A percentile compares a stretch with the other conserved stretches of the same genome.
Evolutionary conservation across 805 yeast genomes (phyloP).

Genomic region (Clavispora fructus): DNA sequence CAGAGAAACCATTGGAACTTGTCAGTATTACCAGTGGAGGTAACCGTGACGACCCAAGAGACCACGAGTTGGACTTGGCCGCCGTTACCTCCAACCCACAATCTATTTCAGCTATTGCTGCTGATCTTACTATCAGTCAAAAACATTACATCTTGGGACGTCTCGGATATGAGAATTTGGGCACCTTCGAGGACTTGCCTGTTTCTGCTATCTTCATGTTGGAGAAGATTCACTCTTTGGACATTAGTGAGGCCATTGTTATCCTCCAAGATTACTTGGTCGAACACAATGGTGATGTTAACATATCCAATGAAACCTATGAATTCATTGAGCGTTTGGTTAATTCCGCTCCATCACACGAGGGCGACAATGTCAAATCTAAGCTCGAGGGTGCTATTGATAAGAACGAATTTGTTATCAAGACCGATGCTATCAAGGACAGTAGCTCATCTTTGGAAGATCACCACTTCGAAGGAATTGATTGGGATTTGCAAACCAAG

Average conservation of each 20-base stretch:
- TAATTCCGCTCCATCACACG: not conserved
- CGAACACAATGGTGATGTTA: constrained; percentile 44
- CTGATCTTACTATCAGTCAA: constrained; percentile 19
- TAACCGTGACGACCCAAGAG: constrained; percentile 2
- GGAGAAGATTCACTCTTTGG: constrained; percentile 31
- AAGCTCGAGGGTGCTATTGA: not conserved
- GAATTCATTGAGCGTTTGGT: constrained; percentile 23
- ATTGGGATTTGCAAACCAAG: constrained; percentile 30
- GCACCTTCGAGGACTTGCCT: constrained; percentile 28
- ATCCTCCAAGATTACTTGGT: constrained; percentile 35
- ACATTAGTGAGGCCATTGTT: constrained; percentile 34
- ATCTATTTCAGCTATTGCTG: constrained; percentile 23
- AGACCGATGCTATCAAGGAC: not conserved
- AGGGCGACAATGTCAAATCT: not conserved
- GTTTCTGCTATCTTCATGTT: constrained; percentile 32
- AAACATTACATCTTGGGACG: constrained; percentile 25
- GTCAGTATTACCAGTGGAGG: not conserved
- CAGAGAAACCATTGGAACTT: not conserved
- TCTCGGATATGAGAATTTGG: constrained; percentile 21
- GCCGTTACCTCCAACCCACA: constrained; percentile 22
- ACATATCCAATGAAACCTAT: constrained; percentile 36
- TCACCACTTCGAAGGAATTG: not conserved
- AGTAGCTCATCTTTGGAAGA: not conserved
- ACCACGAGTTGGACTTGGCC: constrained; percentile 10
- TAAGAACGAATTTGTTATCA: not conserved